These are phyloP conservation scores for Exophiala aquamarina DNA, from an alignment of 2,329 filamentous ascomycete species.

Conservation along the genomic window DNA sequence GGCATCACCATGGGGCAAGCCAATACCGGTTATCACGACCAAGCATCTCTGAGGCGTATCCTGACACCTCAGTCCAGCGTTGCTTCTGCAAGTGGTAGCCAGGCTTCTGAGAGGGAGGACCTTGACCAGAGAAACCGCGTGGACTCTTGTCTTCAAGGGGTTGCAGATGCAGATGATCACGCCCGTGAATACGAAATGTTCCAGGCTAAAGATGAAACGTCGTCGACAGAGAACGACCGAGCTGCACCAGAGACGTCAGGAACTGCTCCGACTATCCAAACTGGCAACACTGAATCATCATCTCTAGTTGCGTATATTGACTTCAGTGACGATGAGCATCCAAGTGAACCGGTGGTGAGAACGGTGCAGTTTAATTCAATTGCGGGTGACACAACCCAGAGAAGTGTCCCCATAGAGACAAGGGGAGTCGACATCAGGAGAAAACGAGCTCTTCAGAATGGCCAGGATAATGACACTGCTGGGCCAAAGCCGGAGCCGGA, in stretches of 20 bases:
- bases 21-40: not conserved
- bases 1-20: not conserved
- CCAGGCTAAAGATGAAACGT: not conserved
- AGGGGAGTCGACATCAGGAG: not conserved
- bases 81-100: conserved; percentile 4
- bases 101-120: conserved; percentile 1
- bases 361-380: not conserved
- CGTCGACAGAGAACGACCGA: too few species aligned
- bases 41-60: conserved; percentile 8
- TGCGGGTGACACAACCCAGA: not conserved
- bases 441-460: not conserved
- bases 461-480: conserved; percentile 4
- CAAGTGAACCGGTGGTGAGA: not conserved
- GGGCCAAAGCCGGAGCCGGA: not conserved
- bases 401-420: not conserved
- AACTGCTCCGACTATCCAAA: too few species aligned
- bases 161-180: too few species aligned
- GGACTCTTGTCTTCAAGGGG: too few species aligned
- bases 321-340: conserved; percentile 18
- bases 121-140: not conserved
- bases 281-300: not conserved
- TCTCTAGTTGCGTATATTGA: conserved; percentile 12
- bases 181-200: not conserved
- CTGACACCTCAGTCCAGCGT: conserved; percentile 16
- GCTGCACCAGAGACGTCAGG: too few species aligned